These are phyloP conservation scores for Sideroxylon spinosum DNA, from an alignment of 179 eudicot genomes.

Conservation along the genomic window DNA sequence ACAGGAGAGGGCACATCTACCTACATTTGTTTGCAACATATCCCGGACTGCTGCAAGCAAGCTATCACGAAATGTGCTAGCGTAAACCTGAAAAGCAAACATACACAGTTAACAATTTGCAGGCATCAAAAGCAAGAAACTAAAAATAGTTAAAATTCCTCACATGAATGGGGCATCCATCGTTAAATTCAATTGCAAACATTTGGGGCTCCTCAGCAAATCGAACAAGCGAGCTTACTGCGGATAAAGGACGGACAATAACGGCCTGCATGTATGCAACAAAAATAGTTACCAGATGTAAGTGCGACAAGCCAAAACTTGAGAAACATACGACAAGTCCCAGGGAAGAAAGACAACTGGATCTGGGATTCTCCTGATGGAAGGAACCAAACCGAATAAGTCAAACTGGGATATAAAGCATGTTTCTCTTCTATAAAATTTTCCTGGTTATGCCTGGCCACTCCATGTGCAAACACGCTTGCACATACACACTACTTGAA, in stretches of 20 bases:
- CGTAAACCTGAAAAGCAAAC: slow-evolving; percentile 66
- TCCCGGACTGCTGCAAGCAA: slow-evolving; percentile 97
- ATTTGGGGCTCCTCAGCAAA: slow-evolving; percentile 99
- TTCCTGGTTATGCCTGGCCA: neutral
- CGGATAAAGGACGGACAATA: slow-evolving; percentile 82
- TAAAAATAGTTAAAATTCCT: slow-evolving; percentile 23
- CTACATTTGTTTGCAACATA: slow-evolving; percentile 91
- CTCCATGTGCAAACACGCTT: neutral
- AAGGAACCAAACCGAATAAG: neutral
- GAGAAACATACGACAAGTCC: neutral
- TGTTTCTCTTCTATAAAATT: neutral
- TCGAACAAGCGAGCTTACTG: slow-evolving; percentile 85
- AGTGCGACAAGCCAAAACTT: neutral
- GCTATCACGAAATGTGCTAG: slow-evolving; percentile 98
- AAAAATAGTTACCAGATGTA: neutral
- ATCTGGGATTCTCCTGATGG: neutral
- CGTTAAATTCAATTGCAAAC: slow-evolving; percentile 95
- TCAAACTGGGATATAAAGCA: neutral
- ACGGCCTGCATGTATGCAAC: slow-evolving; percentile 65
- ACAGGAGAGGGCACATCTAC: slow-evolving; percentile 51
- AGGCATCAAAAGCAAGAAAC: neutral
- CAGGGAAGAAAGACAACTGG: neutral
- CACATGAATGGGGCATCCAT: slow-evolving; percentile 97
- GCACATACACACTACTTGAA: neutral
- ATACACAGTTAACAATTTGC: neutral